These are phyloP conservation scores for Marchantia paleacea DNA, from an alignment of 225 moss, liverwort and hornwort genomes.

Conservation along the genomic window DNA sequence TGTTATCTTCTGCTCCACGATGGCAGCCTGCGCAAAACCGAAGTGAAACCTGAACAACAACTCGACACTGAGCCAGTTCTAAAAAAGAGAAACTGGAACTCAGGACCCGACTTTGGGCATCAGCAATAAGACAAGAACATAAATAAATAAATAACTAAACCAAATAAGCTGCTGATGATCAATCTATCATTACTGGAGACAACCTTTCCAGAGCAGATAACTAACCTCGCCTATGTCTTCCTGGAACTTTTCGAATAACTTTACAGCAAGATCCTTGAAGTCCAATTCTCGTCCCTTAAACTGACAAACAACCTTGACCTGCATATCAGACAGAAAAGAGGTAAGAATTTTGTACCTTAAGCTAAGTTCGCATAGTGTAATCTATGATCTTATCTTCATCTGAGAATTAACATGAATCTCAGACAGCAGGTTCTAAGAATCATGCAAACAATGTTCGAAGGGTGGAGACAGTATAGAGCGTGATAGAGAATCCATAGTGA, in stretches of 20 bases:
- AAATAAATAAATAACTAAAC: not conserved
- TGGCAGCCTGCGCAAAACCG: constrained; percentile 24
- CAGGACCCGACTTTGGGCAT: not conserved
- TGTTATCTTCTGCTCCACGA: constrained; percentile 44
- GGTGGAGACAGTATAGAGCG: not conserved
- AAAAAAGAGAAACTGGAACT: not conserved
- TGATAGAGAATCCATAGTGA: not conserved
- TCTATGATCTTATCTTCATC: not conserved
- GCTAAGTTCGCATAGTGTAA: no score
- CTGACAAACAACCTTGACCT: constrained; percentile 99
- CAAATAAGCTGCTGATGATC: not conserved
- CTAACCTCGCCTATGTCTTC: constrained; percentile 81
- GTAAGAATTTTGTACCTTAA: not conserved
- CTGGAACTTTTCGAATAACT: constrained; percentile 75
- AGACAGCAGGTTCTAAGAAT: not conserved
- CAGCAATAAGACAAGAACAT: not conserved
- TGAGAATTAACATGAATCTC: not conserved
- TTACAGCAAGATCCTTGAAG: constrained; percentile 90
- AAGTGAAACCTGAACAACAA: not conserved
- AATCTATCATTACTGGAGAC: not conserved
- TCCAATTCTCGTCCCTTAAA: constrained; percentile 99
- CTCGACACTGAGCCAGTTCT: not conserved
- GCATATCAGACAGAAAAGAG: not conserved
- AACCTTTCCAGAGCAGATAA: not conserved
- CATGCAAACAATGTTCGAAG: not conserved